Conservation (phyloP, 495 filamentous ascomycete species). For the Bacidia gigantensis region DNA sequence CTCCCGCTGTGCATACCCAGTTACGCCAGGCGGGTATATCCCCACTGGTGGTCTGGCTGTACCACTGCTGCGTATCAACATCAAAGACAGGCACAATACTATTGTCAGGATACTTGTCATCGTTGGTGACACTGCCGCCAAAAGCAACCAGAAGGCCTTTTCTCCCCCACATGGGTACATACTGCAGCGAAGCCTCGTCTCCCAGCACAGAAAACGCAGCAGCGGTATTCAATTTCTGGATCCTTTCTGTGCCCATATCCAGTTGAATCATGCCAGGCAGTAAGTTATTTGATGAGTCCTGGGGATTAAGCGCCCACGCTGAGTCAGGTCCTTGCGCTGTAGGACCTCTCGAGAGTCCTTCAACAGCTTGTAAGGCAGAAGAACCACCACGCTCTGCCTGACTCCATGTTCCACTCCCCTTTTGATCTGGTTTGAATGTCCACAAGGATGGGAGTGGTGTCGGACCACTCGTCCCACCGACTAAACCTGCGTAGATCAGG, state of each 20-base stretch:
- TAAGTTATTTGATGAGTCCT: not conserved
- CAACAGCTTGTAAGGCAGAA: not conserved
- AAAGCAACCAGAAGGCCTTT: constrained; percentile 12
- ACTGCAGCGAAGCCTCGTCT: constrained; percentile 5
- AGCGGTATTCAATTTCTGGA: constrained; percentile 10
- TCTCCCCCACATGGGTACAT: constrained; percentile 15
- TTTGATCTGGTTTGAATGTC: constrained; percentile 14
- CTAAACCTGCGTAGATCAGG: constrained; percentile 10
- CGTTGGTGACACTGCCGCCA: constrained; percentile 2
- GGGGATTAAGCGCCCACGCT: constrained; percentile 5
- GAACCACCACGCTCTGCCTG: not conserved
- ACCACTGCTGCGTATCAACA: constrained; percentile 9
- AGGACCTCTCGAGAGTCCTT: not conserved
- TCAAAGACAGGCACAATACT: constrained; percentile 14
- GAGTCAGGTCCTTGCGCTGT: not conserved
- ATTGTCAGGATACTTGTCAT: not conserved
- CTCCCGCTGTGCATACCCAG: constrained; percentile 10
- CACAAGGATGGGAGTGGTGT: constrained; percentile 6
- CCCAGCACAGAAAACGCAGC: not conserved
- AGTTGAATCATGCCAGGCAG: constrained; percentile 11
- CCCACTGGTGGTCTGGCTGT: constrained; percentile 15
- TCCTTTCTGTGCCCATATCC: constrained; percentile 3
- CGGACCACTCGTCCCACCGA: not conserved
- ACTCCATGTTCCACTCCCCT: constrained; percentile 10
- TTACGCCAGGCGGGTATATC: constrained; percentile 5